Evolutionary conservation across 1,139 yeast genomes (phyloP).

Genomic region (Torulaspora pretoriensis): DNA sequence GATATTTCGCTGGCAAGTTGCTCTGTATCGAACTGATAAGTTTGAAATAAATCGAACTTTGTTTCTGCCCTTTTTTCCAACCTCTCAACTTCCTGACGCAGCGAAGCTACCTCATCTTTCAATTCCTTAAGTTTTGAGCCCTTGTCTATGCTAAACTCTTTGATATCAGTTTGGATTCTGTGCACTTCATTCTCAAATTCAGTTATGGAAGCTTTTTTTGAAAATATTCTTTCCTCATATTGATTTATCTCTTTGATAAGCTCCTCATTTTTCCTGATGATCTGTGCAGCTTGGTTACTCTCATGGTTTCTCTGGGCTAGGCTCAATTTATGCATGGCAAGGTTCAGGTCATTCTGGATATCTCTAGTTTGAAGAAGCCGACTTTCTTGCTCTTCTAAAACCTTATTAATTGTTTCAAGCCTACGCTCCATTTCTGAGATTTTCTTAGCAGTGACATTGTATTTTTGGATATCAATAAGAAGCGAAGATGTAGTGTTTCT

Average conservation of each 20-base stretch:
- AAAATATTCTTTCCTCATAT: slow-evolving; percentile 42
- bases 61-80: slow-evolving; percentile 45
- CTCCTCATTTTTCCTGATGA: slow-evolving; percentile 49
- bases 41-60: slow-evolving; percentile 55
- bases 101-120: slow-evolving; percentile 47
- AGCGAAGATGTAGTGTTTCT: slow-evolving; percentile 56
- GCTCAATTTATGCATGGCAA: slow-evolving; percentile 64
- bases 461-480: slow-evolving; percentile 63
- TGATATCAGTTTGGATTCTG: slow-evolving; percentile 68
- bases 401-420: slow-evolving; percentile 41
- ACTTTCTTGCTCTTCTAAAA: slow-evolving; percentile 45
- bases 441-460: slow-evolving; percentile 48
- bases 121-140: slow-evolving; percentile 73
- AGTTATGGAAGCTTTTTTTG: slow-evolving; percentile 36
- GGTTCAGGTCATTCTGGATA: slow-evolving; percentile 60
- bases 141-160: slow-evolving; percentile 75
- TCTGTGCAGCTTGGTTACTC: slow-evolving; percentile 51
- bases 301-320: slow-evolving; percentile 58
- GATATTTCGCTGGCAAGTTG: slow-evolving; percentile 58
- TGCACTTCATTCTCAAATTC: slow-evolving; percentile 44
- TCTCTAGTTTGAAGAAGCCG: slow-evolving; percentile 51
- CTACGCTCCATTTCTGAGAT: slow-evolving; percentile 44
- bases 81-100: slow-evolving; percentile 40
- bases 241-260: slow-evolving; percentile 48
- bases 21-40: slow-evolving; percentile 66